Conservation (phyloP, 1,284 basidiomycete species). For the Apiotrichum montevideense region DNA sequence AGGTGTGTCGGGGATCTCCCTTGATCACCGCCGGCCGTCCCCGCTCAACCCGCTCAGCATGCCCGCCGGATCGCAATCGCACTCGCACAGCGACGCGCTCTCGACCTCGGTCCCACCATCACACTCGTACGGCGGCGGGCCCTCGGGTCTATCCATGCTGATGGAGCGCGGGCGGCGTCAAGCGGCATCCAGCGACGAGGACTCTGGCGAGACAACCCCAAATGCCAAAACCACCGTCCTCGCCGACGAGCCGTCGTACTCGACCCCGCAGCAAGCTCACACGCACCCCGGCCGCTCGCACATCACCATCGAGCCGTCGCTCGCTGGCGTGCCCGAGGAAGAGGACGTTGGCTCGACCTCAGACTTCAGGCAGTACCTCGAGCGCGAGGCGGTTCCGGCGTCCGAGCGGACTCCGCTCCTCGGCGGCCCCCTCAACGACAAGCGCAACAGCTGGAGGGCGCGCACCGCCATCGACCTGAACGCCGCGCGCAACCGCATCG, state of each 20-base stretch:
- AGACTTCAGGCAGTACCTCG: slow-evolving; percentile 15
- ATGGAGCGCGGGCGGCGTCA: slow-evolving; percentile 24
- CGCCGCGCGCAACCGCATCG: slow-evolving; percentile 10
- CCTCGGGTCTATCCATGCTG: slow-evolving; percentile 37
- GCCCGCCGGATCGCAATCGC: slow-evolving; percentile 18
- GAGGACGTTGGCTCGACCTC: slow-evolving; percentile 8
- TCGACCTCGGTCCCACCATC: background rate
- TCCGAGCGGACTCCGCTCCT: slow-evolving; percentile 16
- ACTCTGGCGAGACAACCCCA: slow-evolving; percentile 13
- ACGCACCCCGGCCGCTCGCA: slow-evolving; percentile 3
- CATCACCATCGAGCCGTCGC: background rate
- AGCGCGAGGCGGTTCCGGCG: slow-evolving; percentile 1
- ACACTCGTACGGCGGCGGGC: slow-evolving; percentile 13
- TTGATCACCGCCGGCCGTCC: slow-evolving; percentile 26
- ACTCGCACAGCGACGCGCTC: background rate
- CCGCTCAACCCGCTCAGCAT: slow-evolving; percentile 22
- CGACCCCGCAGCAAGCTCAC: background rate
- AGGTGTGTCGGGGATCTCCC: slow-evolving; percentile 1
- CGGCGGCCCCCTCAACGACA: slow-evolving; percentile 1
- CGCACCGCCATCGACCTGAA: slow-evolving; percentile 10
- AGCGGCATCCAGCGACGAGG: background rate
- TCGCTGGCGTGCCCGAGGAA: slow-evolving; percentile 14
- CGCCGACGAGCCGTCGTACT: background rate
- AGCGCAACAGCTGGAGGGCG: slow-evolving; percentile 10
- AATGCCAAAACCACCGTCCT: background rate